A percentile compares a stretch with the other conserved stretches of the same genome.
phyloP scores from a whole-genome alignment of 192 early-diverging fungal species.

The Pecoramyces ruminantium region DNA sequence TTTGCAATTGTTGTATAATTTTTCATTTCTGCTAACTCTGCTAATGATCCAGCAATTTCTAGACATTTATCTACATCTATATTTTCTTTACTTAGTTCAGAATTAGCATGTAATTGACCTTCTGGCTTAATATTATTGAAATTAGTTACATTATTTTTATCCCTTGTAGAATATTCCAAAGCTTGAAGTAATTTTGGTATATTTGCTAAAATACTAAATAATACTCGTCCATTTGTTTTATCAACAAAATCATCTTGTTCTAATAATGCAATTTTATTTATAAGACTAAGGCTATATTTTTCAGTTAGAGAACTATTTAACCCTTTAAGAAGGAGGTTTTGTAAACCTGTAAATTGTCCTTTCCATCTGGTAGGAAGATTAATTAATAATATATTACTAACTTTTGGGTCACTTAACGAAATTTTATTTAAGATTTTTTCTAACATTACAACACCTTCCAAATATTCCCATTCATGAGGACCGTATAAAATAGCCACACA shows the following conservation, averaged over 20 bases:
- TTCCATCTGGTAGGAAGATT: constrained; percentile 59
- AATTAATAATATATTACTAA: constrained; percentile 26
- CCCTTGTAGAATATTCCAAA: constrained; percentile 17
- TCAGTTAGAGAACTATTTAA: constrained; percentile 37
- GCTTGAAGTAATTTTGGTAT: constrained; percentile 49
- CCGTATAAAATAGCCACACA: constrained; percentile 54
- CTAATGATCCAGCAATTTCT: constrained; percentile 26
- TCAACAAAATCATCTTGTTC: constrained; percentile 46
- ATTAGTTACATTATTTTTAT: not conserved
- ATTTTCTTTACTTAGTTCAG: constrained; percentile 7
- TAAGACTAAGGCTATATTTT: constrained; percentile 27
- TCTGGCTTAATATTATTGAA: no score
- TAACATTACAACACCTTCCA: constrained; percentile 49
- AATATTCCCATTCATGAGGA: constrained; percentile 58
- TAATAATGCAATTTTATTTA: constrained; percentile 34
- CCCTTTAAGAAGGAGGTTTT: constrained; percentile 54
- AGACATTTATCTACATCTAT: constrained; percentile 21
- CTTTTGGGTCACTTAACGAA: constrained; percentile 25
- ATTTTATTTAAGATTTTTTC: constrained; percentile 38
- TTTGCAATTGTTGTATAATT: constrained; percentile 24
- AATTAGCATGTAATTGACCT: not conserved
- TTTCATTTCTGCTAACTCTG: constrained; percentile 25
- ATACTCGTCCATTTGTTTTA: constrained; percentile 21
- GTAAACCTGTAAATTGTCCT: constrained; percentile 54
- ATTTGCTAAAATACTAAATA: constrained; percentile 49